These are phyloP conservation scores for Neurospora tetrasperma DNA, from an alignment of 495 filamentous ascomycete species.

Conservation along the genomic window DNA sequence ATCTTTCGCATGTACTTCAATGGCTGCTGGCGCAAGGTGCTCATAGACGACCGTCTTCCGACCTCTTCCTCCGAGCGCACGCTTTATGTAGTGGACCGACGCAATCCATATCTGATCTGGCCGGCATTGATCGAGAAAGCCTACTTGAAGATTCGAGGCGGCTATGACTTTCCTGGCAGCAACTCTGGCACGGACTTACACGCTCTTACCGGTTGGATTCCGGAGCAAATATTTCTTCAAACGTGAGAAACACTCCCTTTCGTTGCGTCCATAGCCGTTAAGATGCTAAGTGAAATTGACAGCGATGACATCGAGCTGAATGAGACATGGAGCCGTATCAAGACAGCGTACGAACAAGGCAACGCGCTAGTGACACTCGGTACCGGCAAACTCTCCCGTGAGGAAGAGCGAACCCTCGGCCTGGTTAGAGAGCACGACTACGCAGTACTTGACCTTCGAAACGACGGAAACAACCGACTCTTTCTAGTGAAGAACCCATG, in stretches of 20 bases:
- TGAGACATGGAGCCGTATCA: constrained; percentile 69
- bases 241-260: constrained; percentile 27
- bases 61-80: constrained; percentile 58
- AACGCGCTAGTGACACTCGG: constrained; percentile 86
- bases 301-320: constrained; percentile 62
- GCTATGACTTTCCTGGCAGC: constrained; percentile 97
- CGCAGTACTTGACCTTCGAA: constrained; percentile 73
- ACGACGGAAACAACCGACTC: constrained; percentile 43
- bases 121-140: constrained; percentile 95
- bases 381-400: constrained; percentile 64
- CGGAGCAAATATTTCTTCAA: constrained; percentile 87
- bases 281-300: constrained; percentile 7
- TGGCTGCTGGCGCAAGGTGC: constrained; percentile 75
- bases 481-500: constrained; percentile 93
- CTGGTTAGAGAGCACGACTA: constrained; percentile 89
- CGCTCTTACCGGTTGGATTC: constrained; percentile 90
- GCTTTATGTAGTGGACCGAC: constrained; percentile 81
- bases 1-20: constrained; percentile 91
- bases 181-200: constrained; percentile 92
- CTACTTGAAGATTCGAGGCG: constrained; percentile 91
- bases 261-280: too few species aligned
- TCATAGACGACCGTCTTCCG: constrained; percentile 88
- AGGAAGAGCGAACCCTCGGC: constrained; percentile 69
- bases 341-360: constrained; percentile 60
- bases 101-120: constrained; percentile 68